A percentile compares a stretch with the other conserved stretches of the same genome.
phyloP scores from a whole-genome alignment of 768 basidiomycete genomes.

The Leucocoprinus birnbaumii region DNA sequence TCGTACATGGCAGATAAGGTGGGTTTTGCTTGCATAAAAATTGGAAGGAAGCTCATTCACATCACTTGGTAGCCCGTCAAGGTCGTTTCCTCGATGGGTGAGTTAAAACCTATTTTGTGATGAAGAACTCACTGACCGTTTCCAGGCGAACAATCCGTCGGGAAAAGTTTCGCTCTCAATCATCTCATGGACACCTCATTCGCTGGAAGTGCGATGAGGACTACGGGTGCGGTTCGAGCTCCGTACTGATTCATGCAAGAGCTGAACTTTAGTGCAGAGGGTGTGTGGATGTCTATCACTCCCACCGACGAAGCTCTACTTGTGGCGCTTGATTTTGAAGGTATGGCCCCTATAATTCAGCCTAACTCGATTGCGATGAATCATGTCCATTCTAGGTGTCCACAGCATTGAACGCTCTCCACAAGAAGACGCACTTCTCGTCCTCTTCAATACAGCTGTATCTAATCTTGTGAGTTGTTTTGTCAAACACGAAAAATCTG shows the following conservation, averaged over 20 bases:
- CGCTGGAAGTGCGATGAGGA: constrained; percentile 64
- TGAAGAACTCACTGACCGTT: too few species aligned
- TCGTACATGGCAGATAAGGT: constrained; percentile 61
- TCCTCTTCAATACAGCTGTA: constrained; percentile 63
- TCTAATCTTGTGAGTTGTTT: constrained; percentile 45
- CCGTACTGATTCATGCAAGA: too few species aligned
- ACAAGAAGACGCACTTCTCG: constrained; percentile 62
- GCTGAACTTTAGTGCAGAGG: constrained; percentile 29
- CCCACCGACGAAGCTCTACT: constrained; percentile 52
- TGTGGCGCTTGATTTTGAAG: constrained; percentile 66
- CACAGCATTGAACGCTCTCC: constrained; percentile 62
- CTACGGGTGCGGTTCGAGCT: too few species aligned
- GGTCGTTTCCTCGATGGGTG: constrained; percentile 66
- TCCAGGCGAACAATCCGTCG: constrained; percentile 60
- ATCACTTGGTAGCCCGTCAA: constrained; percentile 60
- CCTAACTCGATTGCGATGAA: too few species aligned
- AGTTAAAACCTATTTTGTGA: too few species aligned
- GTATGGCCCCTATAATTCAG: too few species aligned
- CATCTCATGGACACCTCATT: constrained; percentile 65
- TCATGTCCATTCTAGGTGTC: constrained; percentile 35
- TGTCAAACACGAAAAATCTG: too few species aligned
- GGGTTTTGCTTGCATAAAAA: too few species aligned
- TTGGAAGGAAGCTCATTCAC: too few species aligned
- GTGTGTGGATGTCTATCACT: constrained; percentile 67
- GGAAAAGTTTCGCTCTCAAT: constrained; percentile 57